Evolutionary conservation across 2,329 filamentous ascomycete genomes (phyloP), one percentile per base, ranked within the genome.

Genomic region (Fusarium chaquense): DNA sequence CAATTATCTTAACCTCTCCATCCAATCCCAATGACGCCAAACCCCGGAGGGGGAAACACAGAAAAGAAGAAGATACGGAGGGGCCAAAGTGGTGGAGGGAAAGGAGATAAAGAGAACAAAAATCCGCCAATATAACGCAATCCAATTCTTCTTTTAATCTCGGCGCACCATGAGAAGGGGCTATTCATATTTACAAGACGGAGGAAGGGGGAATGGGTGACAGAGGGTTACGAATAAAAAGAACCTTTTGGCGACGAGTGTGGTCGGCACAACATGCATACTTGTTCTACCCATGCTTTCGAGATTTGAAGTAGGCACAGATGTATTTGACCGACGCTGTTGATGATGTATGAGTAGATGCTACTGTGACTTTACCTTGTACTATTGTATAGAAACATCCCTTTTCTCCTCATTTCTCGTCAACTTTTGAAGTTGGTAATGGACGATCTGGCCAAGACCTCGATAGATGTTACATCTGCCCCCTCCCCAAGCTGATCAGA

Each of bases 321-420:
- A n/a, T 47, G 38, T 33, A 52, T 62, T 28, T 35, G 41, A 55
- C n/a, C 32, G 43, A 36, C 32, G 30, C 26, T 26, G n/a, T 22
- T 57, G 65, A 62, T 43, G 44, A 50, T 56, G 62, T 36, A 62
- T 26, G 52, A 24, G 44, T 59, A 62, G 53, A 70, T 38, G 57
- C 69, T 62, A 49, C 61, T 73, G 68, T 73, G 63, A 67, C 63
- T 62, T 51, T 59, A 62, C 70, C 71, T 73, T 79, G 78, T 79
- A 79, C 68, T 76, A 78, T 75, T 80, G 78, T 79, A 80, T 79
- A 80, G 76, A 80, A 74, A 68, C 67, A 45, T 65, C 70, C 65
- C 67, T 69, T 60, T 69, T 55, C 64, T 62, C 53, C 63, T 53
- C 22, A 30, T 43, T 6, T 45, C 18, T 32, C 9, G 28, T 20